phyloP scores from a whole-genome alignment of 805 yeast genomes.

The Ogataea allantospora region DNA sequence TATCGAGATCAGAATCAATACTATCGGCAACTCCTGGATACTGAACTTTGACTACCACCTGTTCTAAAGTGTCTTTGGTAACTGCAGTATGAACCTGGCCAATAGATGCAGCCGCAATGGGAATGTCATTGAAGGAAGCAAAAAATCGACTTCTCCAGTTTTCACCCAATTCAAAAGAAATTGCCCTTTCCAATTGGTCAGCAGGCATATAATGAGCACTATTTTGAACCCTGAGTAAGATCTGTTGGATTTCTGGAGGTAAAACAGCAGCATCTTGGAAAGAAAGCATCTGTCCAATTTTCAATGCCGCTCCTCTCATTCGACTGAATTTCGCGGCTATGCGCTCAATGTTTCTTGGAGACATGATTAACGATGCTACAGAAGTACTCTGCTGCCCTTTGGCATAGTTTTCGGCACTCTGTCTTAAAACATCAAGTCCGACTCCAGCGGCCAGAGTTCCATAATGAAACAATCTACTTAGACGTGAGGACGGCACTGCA shows the following conservation, averaged over 20 bases:
- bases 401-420: constrained; percentile 68
- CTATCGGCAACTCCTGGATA: constrained; percentile 95
- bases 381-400: constrained; percentile 43
- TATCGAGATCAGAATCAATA: constrained; percentile 91
- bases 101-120: constrained; percentile 96
- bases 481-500: constrained; percentile 80
- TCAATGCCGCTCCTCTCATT: constrained; percentile 99
- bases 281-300: constrained; percentile 94
- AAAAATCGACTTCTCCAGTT: constrained; percentile 73
- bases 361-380: constrained; percentile 60
- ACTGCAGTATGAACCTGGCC: constrained; percentile 94
- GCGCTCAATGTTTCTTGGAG: constrained; percentile 81
- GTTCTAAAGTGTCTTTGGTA: constrained; percentile 54
- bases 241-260: constrained; percentile 80
- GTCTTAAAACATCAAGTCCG: constrained; percentile 78
- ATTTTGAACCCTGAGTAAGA: constrained; percentile 83
- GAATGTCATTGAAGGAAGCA: constrained; percentile 75
- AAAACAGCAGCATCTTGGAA: constrained; percentile 87
- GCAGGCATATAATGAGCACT: constrained; percentile 97
- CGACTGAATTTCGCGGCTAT: constrained; percentile 84
- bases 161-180: constrained; percentile 70
- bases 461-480: constrained; percentile 89
- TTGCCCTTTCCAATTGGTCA: constrained; percentile 75
- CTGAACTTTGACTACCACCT: constrained; percentile 92
- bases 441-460: constrained; percentile 91